These are phyloP conservation scores for Mycena rosella DNA, from an alignment of 768 basidiomycete species.

Conservation along the genomic window DNA sequence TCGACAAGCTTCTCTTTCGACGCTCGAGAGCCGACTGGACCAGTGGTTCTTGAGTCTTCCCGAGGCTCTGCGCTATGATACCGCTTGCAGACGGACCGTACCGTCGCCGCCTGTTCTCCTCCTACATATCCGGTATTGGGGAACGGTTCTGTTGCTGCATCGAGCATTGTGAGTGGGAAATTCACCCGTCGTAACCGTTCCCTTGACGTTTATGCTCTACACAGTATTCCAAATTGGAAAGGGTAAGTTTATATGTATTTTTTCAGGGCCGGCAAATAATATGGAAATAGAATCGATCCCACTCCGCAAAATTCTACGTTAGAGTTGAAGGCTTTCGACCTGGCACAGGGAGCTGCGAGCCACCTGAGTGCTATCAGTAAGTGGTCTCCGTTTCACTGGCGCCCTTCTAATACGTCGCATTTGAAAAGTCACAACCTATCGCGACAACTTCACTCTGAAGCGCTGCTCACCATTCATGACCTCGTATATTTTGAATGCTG, in stretches of 20 bases:
- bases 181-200: background rate
- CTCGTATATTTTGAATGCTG: conserved; percentile 77
- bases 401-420: conserved; percentile 19
- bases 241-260: conserved; percentile 55
- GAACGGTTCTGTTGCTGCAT: conserved; percentile 78
- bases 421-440: conserved; percentile 68
- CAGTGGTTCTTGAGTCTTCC: conserved; percentile 82
- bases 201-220: conserved; percentile 26
- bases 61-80: conserved; percentile 70
- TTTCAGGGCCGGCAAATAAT: conserved; percentile 18
- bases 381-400: conserved; percentile 2
- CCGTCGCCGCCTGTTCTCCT: conserved; percentile 77
- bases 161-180: conserved; percentile 77
- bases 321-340: conserved; percentile 78
- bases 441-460: conserved; percentile 71
- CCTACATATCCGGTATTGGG: conserved; percentile 83
- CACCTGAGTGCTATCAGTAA: conserved; percentile 76
- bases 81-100: conserved; percentile 61
- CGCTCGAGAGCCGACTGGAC: conserved; percentile 76
- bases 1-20: conserved; percentile 62
- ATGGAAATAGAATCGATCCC: conserved; percentile 54
- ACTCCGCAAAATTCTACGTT: conserved; percentile 60
- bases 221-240: conserved; percentile 80
- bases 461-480: conserved; percentile 75
- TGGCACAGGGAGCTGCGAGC: conserved; percentile 79